phyloP scores from a whole-genome alignment of 768 basidiomycete species.

The Flagelloscypha sp. region DNA sequence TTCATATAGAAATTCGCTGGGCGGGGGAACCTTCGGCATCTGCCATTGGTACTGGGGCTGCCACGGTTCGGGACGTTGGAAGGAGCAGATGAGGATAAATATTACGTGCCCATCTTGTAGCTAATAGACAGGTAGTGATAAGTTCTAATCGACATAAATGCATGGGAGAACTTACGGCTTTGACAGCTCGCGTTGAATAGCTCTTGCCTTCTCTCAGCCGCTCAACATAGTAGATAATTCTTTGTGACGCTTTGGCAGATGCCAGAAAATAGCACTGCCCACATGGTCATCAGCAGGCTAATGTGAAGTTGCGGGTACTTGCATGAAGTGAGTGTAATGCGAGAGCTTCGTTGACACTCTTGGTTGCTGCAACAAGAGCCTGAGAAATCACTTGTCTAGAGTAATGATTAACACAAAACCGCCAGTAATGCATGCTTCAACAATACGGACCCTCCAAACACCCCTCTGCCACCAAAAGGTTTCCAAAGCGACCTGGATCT shows the following conservation, averaged over 20 bases:
- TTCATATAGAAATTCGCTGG: constrained; percentile 54
- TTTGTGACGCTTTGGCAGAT: constrained; percentile 62
- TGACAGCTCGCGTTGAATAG: constrained; percentile 60
- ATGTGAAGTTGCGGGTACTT: constrained; percentile 22
- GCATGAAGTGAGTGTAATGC: constrained; percentile 68
- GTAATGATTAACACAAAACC: not conserved
- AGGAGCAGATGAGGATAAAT: constrained; percentile 70
- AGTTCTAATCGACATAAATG: too few species aligned
- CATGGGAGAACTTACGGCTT: constrained; percentile 44
- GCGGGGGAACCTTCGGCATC: constrained; percentile 48
- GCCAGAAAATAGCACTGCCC: constrained; percentile 74
- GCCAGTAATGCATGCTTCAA: not conserved
- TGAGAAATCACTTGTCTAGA: constrained; percentile 75
- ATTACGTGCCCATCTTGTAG: constrained; percentile 41
- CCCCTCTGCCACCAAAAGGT: constrained; percentile 58
- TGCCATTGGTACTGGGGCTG: constrained; percentile 63
- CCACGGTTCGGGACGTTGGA: constrained; percentile 72
- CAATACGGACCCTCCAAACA: constrained; percentile 60
- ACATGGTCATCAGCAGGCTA: constrained; percentile 19
- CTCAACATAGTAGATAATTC: constrained; percentile 76
- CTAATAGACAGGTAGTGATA: not conserved
- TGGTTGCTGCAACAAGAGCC: constrained; percentile 74
- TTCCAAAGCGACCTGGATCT: constrained; percentile 67
- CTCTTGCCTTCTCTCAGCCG: constrained; percentile 66
- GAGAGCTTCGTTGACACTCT: constrained; percentile 58